Conservation (phyloP, 177 flowering plant genomes). For the Vitis hybrid region DNA sequence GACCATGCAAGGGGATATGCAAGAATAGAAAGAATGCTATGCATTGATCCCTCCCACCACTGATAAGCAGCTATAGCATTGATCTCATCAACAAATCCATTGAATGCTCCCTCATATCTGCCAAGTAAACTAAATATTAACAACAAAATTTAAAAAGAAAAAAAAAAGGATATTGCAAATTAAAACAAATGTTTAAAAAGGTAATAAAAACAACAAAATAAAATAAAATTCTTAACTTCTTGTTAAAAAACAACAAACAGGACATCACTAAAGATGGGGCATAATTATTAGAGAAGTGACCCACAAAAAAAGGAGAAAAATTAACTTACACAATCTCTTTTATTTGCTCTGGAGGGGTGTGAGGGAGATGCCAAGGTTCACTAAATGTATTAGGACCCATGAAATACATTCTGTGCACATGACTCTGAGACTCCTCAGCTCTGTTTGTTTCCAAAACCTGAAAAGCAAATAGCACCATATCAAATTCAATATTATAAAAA, state of each 20-base stretch:
- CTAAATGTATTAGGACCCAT: constrained; percentile 95
- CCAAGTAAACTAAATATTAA: constrained; percentile 15
- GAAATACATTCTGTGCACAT: constrained; percentile 93
- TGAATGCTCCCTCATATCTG: constrained; percentile 96
- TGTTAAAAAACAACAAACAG: neutral
- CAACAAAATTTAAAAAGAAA: neutral
- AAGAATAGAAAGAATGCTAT: constrained; percentile 71
- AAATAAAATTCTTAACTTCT: neutral
- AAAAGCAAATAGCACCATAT: constrained; percentile 8
- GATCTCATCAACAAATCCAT: constrained; percentile 92
- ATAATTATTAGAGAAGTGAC: neutral
- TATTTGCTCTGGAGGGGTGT: constrained; percentile 90
- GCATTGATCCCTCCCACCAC: constrained; percentile 98
- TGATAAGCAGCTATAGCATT: constrained; percentile 90
- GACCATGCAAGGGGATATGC: constrained; percentile 98
- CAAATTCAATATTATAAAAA: neutral
- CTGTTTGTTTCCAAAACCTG: constrained; percentile 98
- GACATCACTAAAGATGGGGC: neutral
- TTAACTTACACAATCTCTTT: constrained; percentile 85
- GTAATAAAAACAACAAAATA: neutral
- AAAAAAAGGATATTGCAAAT: neutral
- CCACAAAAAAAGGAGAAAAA: neutral
- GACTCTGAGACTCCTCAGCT: constrained; percentile 89
- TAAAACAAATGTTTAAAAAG: neutral
- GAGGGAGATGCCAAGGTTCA: constrained; percentile 98